These are phyloP conservation scores for Pilasporangium apinafurcum DNA, from an alignment of 352 stramenopile genomes.

Conservation along the genomic window DNA sequence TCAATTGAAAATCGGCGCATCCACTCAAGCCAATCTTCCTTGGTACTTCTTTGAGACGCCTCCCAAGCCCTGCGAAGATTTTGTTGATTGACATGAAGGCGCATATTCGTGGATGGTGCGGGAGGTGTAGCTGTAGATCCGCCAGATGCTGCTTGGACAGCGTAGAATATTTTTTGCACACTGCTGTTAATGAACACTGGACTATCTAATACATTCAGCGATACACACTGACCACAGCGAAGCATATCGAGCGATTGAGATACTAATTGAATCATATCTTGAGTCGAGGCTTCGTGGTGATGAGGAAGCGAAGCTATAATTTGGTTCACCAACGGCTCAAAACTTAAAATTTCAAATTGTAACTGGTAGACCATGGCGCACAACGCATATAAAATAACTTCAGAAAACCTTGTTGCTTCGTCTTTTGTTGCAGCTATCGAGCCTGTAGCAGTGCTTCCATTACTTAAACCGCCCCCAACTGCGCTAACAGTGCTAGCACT, in stretches of 20 bases:
- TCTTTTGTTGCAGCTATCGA: slow-evolving; percentile 54
- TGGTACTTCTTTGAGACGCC: slow-evolving; percentile 87
- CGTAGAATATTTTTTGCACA: slow-evolving; percentile 29
- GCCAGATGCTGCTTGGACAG: slow-evolving; percentile 20
- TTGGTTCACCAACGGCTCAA: slow-evolving; percentile 60
- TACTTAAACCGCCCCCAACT: neutral
- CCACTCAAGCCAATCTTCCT: slow-evolving; percentile 97
- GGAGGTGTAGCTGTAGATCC: slow-evolving; percentile 18
- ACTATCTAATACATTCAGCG: slow-evolving; percentile 44
- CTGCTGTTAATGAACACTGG: slow-evolving; percentile 36
- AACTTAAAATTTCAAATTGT: slow-evolving; percentile 66
- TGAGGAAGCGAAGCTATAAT: slow-evolving; percentile 55
- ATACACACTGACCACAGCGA: slow-evolving; percentile 31
- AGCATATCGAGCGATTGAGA: slow-evolving; percentile 48
- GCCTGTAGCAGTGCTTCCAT: slow-evolving; percentile 9
- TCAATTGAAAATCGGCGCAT: slow-evolving; percentile 95
- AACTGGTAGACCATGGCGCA: slow-evolving; percentile 69
- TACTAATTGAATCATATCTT: slow-evolving; percentile 43
- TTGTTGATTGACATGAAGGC: slow-evolving; percentile 90
- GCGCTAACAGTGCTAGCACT: slow-evolving; percentile 6
- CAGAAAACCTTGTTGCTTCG: slow-evolving; percentile 62
- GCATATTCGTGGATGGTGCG: slow-evolving; percentile 40
- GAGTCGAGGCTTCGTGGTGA: slow-evolving; percentile 25
- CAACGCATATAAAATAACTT: slow-evolving; percentile 74
- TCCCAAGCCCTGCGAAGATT: slow-evolving; percentile 94